phyloP scores from a whole-genome alignment of 2,329 filamentous ascomycete species.

The Fusarium compactum region DNA sequence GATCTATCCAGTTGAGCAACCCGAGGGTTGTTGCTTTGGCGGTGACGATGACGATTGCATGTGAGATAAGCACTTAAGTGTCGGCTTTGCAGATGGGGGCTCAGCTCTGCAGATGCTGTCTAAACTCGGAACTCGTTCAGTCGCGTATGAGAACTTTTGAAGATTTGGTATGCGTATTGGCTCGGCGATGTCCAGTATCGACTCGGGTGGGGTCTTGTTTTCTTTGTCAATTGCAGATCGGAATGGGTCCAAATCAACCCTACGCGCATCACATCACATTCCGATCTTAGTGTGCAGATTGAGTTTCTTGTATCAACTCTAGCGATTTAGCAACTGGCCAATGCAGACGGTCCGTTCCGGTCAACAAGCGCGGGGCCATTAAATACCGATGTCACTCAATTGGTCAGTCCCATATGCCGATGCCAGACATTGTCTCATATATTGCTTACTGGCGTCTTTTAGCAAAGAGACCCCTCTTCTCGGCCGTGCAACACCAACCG shows the following conservation, averaged over 20 bases:
- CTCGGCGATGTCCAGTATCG: background rate
- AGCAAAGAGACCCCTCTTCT: background rate
- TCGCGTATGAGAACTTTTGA: background rate
- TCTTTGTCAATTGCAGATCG: background rate
- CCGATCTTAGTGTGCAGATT: background rate
- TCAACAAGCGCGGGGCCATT: slow-evolving; percentile 13
- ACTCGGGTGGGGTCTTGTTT: background rate
- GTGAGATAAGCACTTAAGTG: slow-evolving; percentile 5
- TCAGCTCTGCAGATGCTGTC: background rate
- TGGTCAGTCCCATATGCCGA: slow-evolving; percentile 22
- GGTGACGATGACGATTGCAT: background rate
- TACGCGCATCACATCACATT: background rate
- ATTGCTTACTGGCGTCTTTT: slow-evolving; percentile 29
- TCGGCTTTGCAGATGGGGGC: background rate
- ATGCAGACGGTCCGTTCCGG: slow-evolving; percentile 38
- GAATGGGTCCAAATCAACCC: background rate
- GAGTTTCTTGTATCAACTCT: background rate
- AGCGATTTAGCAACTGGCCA: slow-evolving; percentile 2
- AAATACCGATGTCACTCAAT: slow-evolving; percentile 3
- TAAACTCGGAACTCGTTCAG: background rate
- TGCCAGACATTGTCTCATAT: slow-evolving; percentile 16
- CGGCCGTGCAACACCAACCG: background rate
- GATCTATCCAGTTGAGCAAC: slow-evolving; percentile 5
- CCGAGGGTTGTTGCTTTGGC: background rate
- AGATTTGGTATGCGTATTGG: background rate